Base-by-base conservation (phyloP, 176 grass and related monocot genomes). In the Puya raimondii region DNA sequence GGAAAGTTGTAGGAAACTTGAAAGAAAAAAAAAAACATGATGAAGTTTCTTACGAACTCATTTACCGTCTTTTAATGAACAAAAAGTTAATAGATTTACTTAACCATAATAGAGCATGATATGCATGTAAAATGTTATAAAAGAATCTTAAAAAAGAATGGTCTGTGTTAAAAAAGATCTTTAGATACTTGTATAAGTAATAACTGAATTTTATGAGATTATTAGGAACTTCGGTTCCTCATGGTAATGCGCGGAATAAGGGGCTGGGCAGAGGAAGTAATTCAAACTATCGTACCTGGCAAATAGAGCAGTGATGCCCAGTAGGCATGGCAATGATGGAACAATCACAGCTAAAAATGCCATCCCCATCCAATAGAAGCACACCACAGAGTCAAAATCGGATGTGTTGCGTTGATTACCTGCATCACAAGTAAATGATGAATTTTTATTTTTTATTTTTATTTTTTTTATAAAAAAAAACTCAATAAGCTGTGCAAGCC, bases 251-350 rank as follows among this genome's bases (percentile, higher is more conserved):
- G 27, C 64, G 47, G 48, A 59, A 22, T 22, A 65, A 5, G 20
- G 51, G 12, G 5, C 20, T n/a, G 33, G 33, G 13, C 16, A 17
- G 16, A 63, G 5, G 1, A 51, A 63, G 54, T 63, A 7, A 9
- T 77, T n/a, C 70, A 13, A 33, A 49, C 16, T 27, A 68, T 15
- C 81, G 74, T 87, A 96, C 93, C 91, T 97, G 29, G 84, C 66
- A 75, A 97, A 97, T 17, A 97, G 80, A 48, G 89, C 80, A 66
- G 93, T 89, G 71, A 97, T 73, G 48, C 86, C 89, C 53, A 97
- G 74, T 14, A 90, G 63, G 65, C 72, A 87, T 65, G 89, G 89
- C 65, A 64, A 74, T 53, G 87, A 79, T 61, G 88, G 89, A 50
- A 79, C 61, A 67, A 83, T 18, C 49, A 85, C 71, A 71, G 84